phyloP scores from a whole-genome alignment of 2,329 filamentous ascomycete species.

The Ramichloridium luteum region DNA sequence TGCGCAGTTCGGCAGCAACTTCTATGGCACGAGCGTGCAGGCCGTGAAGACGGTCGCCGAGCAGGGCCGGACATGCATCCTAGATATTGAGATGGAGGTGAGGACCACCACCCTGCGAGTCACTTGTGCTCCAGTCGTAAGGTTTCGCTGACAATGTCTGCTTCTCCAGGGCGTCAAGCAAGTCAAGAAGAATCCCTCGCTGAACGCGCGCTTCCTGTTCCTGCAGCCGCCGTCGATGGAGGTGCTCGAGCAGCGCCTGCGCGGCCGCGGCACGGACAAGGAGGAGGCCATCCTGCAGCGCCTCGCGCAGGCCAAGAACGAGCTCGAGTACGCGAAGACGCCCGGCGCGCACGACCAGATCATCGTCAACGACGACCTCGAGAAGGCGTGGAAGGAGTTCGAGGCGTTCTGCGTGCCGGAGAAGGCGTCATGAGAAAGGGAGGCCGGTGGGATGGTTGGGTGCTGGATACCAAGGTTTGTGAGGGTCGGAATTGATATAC shows the following conservation, averaged over 20 bases:
- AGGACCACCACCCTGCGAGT: no score
- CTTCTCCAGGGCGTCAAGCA: constrained; percentile 67
- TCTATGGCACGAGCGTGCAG: constrained; percentile 72
- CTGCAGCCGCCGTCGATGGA: constrained; percentile 67
- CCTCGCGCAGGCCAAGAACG: constrained; percentile 57
- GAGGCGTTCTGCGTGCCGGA: constrained; percentile 23
- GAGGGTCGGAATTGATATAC: no score
- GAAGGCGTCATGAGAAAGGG: constrained; percentile 2
- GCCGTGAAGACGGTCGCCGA: constrained; percentile 65
- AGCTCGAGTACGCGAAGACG: constrained; percentile 60
- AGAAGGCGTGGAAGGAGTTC: constrained; percentile 43
- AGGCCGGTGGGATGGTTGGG: background rate
- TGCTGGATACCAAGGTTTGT: no score
- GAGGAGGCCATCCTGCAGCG: constrained; percentile 60
- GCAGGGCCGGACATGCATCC: constrained; percentile 60
- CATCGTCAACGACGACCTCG: constrained; percentile 54
- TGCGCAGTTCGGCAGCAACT: constrained; percentile 73
- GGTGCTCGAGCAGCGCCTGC: constrained; percentile 60
- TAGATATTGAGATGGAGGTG: constrained; percentile 96
- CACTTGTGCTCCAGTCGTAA: constrained; percentile 1
- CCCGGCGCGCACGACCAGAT: constrained; percentile 54
- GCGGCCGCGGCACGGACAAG: constrained; percentile 65
- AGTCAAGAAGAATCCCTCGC: constrained; percentile 57
- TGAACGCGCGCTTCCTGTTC: constrained; percentile 72
- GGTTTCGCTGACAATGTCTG: background rate